Percentiles rank a stretch among this genome's conserved stretches.
These are phyloP conservation scores for Zopfia rhizophila DNA, from an alignment of 2,329 filamentous ascomycete species.

Conservation along the genomic window DNA sequence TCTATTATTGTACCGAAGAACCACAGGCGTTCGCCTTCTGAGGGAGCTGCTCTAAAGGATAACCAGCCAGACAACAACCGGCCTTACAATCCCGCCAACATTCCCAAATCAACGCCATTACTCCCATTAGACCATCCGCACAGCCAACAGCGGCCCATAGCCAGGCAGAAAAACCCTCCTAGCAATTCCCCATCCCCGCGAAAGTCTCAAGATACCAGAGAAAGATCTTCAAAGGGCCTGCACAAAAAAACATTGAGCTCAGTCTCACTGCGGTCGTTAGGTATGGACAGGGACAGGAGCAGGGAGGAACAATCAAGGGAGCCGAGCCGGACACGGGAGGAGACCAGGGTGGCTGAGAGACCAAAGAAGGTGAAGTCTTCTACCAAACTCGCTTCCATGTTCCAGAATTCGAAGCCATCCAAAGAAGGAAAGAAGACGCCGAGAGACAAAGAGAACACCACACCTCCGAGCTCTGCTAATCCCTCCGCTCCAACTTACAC, in stretches of 20 bases:
- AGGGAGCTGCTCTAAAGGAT: conserved; percentile 43
- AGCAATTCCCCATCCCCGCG: conserved; percentile 45
- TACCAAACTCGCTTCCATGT: conserved; percentile 80
- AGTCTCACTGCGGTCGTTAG: conserved; percentile 63
- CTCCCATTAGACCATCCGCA: conserved; percentile 63
- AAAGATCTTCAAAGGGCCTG: conserved; percentile 49
- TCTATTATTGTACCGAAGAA: conserved; percentile 63
- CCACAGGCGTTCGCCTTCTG: conserved; percentile 60
- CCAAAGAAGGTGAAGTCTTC: conserved; percentile 82
- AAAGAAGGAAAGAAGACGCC: conserved; percentile 66
- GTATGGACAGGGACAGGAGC: conserved; percentile 57
- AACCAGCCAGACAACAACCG: conserved; percentile 26
- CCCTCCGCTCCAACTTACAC: conserved; percentile 60
- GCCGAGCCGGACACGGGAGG: conserved; percentile 36
- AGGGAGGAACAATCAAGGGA: conserved; percentile 46
- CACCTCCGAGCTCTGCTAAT: conserved; percentile 65
- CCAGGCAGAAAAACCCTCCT: conserved; percentile 49
- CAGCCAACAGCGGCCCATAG: conserved; percentile 41
- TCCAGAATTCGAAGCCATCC: conserved; percentile 78
- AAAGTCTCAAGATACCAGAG: conserved; percentile 52
- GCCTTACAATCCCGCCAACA: conserved; percentile 38
- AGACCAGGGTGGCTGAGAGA: conserved; percentile 48
- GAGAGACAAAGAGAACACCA: conserved; percentile 85
- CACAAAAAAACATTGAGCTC: conserved; percentile 67
- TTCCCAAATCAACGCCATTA: conserved; percentile 50